Percentiles rank a stretch among this genome's conserved stretches.
Conservation (phyloP, 2,329 filamentous ascomycete species). For the Diaporthe caulivora region DNA sequence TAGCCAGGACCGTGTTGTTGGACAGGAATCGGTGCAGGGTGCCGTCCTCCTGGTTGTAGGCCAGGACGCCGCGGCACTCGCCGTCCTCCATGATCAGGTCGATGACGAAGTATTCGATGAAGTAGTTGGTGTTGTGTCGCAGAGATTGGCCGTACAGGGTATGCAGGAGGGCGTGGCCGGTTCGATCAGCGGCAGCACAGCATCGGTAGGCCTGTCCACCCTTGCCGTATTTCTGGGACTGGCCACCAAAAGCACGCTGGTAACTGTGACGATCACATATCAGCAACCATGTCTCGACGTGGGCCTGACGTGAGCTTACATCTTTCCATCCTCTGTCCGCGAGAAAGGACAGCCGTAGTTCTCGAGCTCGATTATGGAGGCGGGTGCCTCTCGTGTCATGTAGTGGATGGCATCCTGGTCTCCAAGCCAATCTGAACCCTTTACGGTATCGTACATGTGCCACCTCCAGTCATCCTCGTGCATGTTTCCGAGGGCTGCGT, state of each 20-base stretch:
- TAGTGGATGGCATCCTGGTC: constrained; percentile 99
- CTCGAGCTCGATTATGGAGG: constrained; percentile 93
- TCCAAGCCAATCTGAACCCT: constrained; percentile 97
- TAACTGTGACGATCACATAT: constrained; percentile 68
- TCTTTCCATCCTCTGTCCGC: constrained; percentile 94
- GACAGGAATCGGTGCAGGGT: constrained; percentile 97
- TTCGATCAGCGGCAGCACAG: constrained; percentile 95
- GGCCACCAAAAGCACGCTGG: constrained; percentile 98
- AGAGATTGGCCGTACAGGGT: constrained; percentile 98
- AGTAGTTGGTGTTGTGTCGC: constrained; percentile 99
- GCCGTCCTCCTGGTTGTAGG: constrained; percentile 99
- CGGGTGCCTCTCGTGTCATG: constrained; percentile 95
- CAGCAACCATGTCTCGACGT: constrained; percentile 37
- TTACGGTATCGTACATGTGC: constrained; percentile 99
- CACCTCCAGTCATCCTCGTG: constrained; percentile 98
- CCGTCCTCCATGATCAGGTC: constrained; percentile 98
- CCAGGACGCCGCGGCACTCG: constrained; percentile 94
- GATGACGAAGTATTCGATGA: constrained; percentile 98
- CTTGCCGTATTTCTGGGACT: constrained; percentile 95
- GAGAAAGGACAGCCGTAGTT: constrained; percentile 98
- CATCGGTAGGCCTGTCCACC: constrained; percentile 98
- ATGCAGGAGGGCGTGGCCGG: constrained; percentile 96
- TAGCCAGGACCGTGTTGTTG: constrained; percentile 96
- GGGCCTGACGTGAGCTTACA: constrained; percentile 65
- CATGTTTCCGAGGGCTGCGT: constrained; percentile 93